Conservation (phyloP, 768 basidiomycete genomes). For the Cyclocybe cylindracea region DNA sequence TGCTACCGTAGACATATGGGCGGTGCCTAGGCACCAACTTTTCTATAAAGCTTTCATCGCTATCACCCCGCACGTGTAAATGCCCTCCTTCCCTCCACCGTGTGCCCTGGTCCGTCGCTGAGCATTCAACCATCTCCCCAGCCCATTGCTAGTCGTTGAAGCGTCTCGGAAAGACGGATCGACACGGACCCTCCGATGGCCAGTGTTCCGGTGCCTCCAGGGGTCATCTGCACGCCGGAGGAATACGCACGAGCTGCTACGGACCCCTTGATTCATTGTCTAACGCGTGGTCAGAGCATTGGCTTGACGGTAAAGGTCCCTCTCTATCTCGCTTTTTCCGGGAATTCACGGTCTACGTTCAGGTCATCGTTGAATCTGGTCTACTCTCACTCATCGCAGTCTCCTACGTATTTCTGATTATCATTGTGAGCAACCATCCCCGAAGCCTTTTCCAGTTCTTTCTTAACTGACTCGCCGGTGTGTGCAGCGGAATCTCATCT, state of each 20-base stretch:
- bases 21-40: too few species aligned
- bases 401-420: conserved; percentile 28
- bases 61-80: too few species aligned
- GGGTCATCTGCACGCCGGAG: conserved; percentile 20
- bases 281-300: conserved; percentile 35
- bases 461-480: neutral
- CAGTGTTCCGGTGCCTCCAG: neutral
- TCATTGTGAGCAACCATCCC: conserved; percentile 21
- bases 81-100: too few species aligned
- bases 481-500: conserved; percentile 27
- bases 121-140: too few species aligned
- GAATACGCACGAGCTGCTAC: conserved; percentile 15
- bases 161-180: too few species aligned
- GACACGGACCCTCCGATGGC: too few species aligned
- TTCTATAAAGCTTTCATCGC: too few species aligned
- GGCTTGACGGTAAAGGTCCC: conserved; percentile 31
- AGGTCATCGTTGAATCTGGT: conserved; percentile 37
- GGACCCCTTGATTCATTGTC: conserved; percentile 22
- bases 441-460: neutral
- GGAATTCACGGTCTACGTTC: neutral
- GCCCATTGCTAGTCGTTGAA: too few species aligned
- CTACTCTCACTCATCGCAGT: conserved; percentile 36
- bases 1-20: too few species aligned
- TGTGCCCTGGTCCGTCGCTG: too few species aligned
- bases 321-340: neutral